Evolutionary conservation across 2,329 filamentous ascomycete species (phyloP), one percentile per base, ranked within the genome.

Genomic region (Monosporascus sp.): DNA sequence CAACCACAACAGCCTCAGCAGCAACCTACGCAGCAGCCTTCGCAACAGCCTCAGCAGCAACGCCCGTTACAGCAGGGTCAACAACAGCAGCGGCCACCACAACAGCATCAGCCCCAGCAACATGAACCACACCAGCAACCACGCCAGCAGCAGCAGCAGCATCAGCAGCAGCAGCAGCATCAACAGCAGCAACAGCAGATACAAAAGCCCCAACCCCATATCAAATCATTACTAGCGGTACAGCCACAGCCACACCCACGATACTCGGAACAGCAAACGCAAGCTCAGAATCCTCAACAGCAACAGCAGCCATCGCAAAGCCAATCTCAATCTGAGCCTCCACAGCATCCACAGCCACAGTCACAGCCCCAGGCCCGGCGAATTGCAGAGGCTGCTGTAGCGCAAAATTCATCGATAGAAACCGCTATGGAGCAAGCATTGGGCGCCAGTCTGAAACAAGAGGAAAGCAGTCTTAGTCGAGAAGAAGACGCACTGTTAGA

Each of bases 401-500:
- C 15, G 22, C 11, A 46, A 6, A 46, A 46, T 11, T 20, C 31
- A 34, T 14, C 48, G 39, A 18, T 46, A 47, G 38, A 49, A 31
- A 25, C 68, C 63, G 11, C 42, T n/a, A 25, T 44, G 24, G 49
- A 60, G 25, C 36, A 45, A 47, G 36, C 24, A 36, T 48, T 20
- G 45, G 48, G 41, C 6, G 37, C 48, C 6, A 20, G 34, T 46
- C 9, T 45, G 7, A 51, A 57, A 25, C 49, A 51, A 17, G 56
- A 62, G 17, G 54, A 61, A 20, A 56, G 39, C n/a, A 60, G 54
- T 15, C 49, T 67, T 1, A 66, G 62, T 38, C 60, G 59, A 34
- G 61, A 65, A 50, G 65, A 67, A 39, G 60, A 57, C 8, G 65
- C 64, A 0, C 51, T 67, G 27, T 60, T 67, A 37, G 54, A 59